These are phyloP conservation scores for Kingdonia uniflora DNA, from an alignment of 164 flowering plant species.

Conservation along the genomic window DNA sequence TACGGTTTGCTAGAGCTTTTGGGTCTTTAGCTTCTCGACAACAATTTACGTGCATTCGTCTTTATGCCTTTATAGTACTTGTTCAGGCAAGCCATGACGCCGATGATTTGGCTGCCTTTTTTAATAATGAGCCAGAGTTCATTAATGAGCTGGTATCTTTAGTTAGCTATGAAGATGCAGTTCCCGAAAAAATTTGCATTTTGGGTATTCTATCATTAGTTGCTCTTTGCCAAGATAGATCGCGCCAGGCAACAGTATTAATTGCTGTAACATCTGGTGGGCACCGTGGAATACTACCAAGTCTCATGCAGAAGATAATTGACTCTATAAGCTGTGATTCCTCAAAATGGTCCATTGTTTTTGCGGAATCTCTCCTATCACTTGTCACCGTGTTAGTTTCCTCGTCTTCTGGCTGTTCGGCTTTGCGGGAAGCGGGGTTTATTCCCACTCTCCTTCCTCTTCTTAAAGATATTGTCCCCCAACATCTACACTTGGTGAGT, in stretches of 20 bases:
- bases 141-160: constrained; percentile 72
- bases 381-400: constrained; percentile 84
- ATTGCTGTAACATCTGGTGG: constrained; percentile 85
- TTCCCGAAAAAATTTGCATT: constrained; percentile 62
- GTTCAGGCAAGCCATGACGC: constrained; percentile 72
- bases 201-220: constrained; percentile 62
- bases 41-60: constrained; percentile 75
- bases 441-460: constrained; percentile 89
- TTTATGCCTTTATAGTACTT: constrained; percentile 81
- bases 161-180: constrained; percentile 70
- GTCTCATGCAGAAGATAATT: constrained; percentile 90
- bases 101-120: constrained; percentile 66
- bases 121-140: constrained; percentile 80
- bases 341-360: constrained; percentile 70
- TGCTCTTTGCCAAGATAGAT: constrained; percentile 80
- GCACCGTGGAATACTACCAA: constrained; percentile 70
- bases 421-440: constrained; percentile 88
- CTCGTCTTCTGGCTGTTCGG: constrained; percentile 84
- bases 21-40: constrained; percentile 55
- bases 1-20: constrained; percentile 86
- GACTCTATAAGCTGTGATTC: constrained; percentile 48
- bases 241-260: constrained; percentile 63
- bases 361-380: constrained; percentile 80
- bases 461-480: constrained; percentile 74
- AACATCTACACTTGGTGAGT: constrained; percentile 80